Evolutionary conservation across 305 asterid genomes (phyloP).

Genomic region (Stenogyne calaminthoides): DNA sequence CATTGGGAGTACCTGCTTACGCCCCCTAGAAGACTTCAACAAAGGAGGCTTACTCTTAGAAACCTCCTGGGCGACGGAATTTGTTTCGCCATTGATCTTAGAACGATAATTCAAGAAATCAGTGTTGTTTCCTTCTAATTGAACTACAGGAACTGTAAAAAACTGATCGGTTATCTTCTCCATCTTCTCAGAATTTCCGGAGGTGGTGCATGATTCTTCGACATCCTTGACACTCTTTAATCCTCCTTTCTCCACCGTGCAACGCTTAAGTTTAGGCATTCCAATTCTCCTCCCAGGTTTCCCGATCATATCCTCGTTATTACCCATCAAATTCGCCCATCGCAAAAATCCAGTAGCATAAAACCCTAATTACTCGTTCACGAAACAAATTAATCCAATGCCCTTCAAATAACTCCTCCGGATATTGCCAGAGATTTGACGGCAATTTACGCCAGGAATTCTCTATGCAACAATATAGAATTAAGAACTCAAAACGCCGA

Average conservation of each 20-base stretch:
- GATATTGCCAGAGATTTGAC: conserved; percentile 16
- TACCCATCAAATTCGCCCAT: conserved; percentile 31
- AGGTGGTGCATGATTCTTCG: conserved; percentile 38
- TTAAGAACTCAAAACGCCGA: conserved; percentile 28
- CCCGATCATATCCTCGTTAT: conserved; percentile 47
- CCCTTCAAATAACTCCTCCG: conserved; percentile 32
- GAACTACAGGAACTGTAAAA: conserved; percentile 49
- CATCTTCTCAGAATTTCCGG: conserved; percentile 31
- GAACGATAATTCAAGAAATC: conserved; percentile 39
- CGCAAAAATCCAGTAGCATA: conserved; percentile 13
- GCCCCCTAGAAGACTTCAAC: conserved; percentile 79
- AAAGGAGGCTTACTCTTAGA: conserved; percentile 56
- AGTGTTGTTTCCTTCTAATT: conserved; percentile 45
- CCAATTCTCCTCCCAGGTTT: conserved; percentile 34
- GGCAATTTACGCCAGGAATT: conserved; percentile 2
- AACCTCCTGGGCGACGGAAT: conserved; percentile 29
- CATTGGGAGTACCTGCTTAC: conserved; percentile 62
- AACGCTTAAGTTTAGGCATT: conserved; percentile 80
- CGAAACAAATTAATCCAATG: conserved; percentile 7
- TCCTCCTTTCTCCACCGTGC: conserved; percentile 46
- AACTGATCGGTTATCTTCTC: conserved; percentile 31
- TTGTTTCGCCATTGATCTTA: conserved; percentile 31
- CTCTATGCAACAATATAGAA: conserved; percentile 18
- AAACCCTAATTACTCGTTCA: conserved; percentile 43
- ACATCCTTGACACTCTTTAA: conserved; percentile 32